Evolutionary conservation across 192 early-diverging fungal species (phyloP).

Genomic region (Gigaspora rosea): DNA sequence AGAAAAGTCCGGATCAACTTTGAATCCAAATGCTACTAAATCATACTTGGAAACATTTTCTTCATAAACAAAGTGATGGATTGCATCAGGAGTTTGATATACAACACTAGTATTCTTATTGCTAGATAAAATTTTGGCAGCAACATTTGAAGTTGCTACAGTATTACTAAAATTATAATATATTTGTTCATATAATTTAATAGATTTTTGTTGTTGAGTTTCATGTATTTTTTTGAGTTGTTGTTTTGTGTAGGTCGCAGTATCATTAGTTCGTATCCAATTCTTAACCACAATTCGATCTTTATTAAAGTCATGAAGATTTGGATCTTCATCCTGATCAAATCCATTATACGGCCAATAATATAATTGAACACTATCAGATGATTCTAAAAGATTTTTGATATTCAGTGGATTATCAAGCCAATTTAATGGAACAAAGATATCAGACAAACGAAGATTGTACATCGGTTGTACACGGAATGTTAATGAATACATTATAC

Average conservation of each 20-base stretch:
- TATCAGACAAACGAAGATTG: conserved; percentile 40
- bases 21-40: conserved; percentile 36
- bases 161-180: conserved; percentile 31
- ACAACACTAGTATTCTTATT: not conserved
- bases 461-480: conserved; percentile 41
- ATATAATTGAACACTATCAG: conserved; percentile 37
- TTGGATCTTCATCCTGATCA: not conserved
- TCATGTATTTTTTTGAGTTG: not conserved
- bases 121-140: conserved; percentile 6
- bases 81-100: conserved; percentile 18
- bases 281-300: conserved; percentile 40
- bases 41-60: conserved; percentile 12
- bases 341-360: conserved; percentile 41
- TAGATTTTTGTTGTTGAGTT: not conserved
- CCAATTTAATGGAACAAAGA: conserved; percentile 9
- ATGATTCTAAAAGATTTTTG: not conserved
- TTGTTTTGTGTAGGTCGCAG: not conserved
- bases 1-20: conserved; percentile 34
- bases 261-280: conserved; percentile 38
- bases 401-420: not conserved
- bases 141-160: conserved; percentile 29
- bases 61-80: conserved; percentile 37
- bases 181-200: conserved; percentile 12
- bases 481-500: conserved; percentile 39
- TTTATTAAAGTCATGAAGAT: not conserved